phyloP scores from a whole-genome alignment of 129 eudicot species.

The Lonicera japonica region DNA sequence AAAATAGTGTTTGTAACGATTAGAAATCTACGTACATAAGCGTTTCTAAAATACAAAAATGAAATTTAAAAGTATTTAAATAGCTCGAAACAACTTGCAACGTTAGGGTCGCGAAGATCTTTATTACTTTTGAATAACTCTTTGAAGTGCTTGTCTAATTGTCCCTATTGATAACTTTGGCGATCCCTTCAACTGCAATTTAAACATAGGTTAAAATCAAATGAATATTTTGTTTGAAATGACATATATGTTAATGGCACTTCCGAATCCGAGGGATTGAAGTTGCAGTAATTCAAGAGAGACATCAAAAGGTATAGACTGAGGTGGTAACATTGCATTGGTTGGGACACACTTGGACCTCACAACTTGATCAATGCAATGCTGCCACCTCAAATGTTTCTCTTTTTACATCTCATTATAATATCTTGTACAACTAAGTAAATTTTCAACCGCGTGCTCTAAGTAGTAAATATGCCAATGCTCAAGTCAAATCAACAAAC shows the following conservation, averaged over 20 bases:
- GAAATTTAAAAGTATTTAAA: no score
- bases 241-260: neutral
- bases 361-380: no score
- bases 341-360: no score
- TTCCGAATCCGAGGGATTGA: no score
- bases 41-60: neutral
- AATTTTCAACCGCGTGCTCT: no score
- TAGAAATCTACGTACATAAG: neutral
- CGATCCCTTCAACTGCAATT: slow-evolving; percentile 47
- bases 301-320: no score
- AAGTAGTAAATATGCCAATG: no score
- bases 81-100: neutral
- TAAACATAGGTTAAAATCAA: neutral
- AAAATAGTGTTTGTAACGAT: neutral
- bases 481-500: slow-evolving; percentile 8
- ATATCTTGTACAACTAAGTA: no score
- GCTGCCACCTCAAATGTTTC: no score
- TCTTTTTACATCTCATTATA: no score
- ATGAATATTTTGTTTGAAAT: neutral
- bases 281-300: no score
- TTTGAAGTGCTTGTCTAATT: slow-evolving; percentile 55
- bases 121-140: slow-evolving; percentile 18
- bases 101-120: neutral
- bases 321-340: no score
- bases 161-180: slow-evolving; percentile 31